A percentile compares a stretch with the other conserved stretches of the same genome.
These are phyloP conservation scores for Globisporangium abappressorium DNA, from an alignment of 352 stramenopile genomes.

Conservation along the genomic window DNA sequence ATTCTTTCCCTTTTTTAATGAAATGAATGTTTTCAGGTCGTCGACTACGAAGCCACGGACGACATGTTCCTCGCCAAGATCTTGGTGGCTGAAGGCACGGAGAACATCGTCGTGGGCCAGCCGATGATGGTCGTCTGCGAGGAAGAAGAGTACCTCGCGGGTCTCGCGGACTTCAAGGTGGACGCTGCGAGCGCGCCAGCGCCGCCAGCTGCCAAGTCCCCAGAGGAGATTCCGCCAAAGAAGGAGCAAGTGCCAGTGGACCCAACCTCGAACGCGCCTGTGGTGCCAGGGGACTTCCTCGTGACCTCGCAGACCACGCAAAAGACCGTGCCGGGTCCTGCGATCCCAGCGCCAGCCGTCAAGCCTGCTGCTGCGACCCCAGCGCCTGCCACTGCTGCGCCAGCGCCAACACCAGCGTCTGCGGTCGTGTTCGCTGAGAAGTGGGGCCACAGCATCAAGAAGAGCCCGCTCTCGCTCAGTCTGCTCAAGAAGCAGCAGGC, in stretches of 20 bases:
- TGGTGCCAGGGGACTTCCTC: slow-evolving; percentile 58
- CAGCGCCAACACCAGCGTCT: slow-evolving; percentile 19
- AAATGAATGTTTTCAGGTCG: slow-evolving; percentile 33
- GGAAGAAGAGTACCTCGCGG: slow-evolving; percentile 69
- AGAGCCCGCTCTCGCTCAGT: slow-evolving; percentile 78
- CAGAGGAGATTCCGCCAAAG: slow-evolving; percentile 60
- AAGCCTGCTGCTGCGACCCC: slow-evolving; percentile 10
- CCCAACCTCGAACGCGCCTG: slow-evolving; percentile 38
- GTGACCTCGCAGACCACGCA: slow-evolving; percentile 62
- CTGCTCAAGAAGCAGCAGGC: slow-evolving; percentile 82
- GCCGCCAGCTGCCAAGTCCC: slow-evolving; percentile 31
- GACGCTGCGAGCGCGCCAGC: slow-evolving; percentile 37
- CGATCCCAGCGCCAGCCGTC: slow-evolving; percentile 30
- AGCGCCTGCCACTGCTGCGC: slow-evolving; percentile 19
- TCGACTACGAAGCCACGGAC: slow-evolving; percentile 98
- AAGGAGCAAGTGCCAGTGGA: slow-evolving; percentile 67
- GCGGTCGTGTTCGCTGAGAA: slow-evolving; percentile 55
- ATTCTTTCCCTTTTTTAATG: too few species aligned
- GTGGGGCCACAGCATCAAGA: slow-evolving; percentile 78
- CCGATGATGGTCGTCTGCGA: slow-evolving; percentile 97
- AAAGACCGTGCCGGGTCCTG: slow-evolving; percentile 40
- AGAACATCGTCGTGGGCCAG: slow-evolving; percentile 90
- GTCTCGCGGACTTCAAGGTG: slow-evolving; percentile 75
- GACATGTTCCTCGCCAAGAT: slow-evolving; percentile 97
- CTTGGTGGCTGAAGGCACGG: slow-evolving; percentile 86